Percentiles rank a stretch among this genome's conserved stretches.
Evolutionary conservation across 208 protist species (phyloP).

Genomic region (Trypanosomatidae sp.): DNA sequence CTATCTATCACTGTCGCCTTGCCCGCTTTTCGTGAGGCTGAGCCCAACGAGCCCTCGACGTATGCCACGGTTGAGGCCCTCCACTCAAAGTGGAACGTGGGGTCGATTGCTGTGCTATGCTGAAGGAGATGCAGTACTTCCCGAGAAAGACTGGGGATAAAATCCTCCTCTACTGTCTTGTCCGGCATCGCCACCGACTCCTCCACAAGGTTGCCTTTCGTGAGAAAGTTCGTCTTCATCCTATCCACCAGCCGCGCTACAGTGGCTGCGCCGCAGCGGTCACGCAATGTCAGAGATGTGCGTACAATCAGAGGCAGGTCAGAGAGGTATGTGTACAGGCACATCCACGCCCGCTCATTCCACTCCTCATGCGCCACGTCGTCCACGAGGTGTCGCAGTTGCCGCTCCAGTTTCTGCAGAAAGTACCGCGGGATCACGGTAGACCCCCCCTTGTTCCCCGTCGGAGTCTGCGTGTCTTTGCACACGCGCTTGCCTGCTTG

Average conservation of each 20-base stretch:
- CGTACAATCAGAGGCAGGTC: conserved; percentile 26
- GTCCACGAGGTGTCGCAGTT: conserved; percentile 26
- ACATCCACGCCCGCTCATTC: conserved; percentile 37
- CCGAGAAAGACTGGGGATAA: background rate
- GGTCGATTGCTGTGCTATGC: conserved; percentile 5
- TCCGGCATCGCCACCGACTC: background rate
- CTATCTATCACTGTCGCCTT: too few relatives aligned
- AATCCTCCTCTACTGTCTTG: background rate
- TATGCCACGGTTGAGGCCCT: background rate
- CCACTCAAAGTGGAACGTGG: conserved; percentile 14
- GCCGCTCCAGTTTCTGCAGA: conserved; percentile 27
- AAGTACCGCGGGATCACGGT: conserved; percentile 28
- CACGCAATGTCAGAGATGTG: conserved; percentile 8
- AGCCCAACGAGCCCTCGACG: background rate
- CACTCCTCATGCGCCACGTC: conserved; percentile 3
- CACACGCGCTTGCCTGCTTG: background rate
- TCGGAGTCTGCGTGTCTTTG: background rate
- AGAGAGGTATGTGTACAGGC: conserved; percentile 44
- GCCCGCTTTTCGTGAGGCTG: background rate
- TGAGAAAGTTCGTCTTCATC: background rate
- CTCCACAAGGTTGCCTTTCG: conserved; percentile 7
- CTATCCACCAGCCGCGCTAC: conserved; percentile 2
- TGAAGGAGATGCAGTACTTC: conserved; percentile 29
- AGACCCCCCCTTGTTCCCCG: background rate
- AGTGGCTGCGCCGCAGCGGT: conserved; percentile 11